Base-by-base conservation (phyloP, 176 grass and related monocot genomes). In the Bromus sterilis region DNA sequence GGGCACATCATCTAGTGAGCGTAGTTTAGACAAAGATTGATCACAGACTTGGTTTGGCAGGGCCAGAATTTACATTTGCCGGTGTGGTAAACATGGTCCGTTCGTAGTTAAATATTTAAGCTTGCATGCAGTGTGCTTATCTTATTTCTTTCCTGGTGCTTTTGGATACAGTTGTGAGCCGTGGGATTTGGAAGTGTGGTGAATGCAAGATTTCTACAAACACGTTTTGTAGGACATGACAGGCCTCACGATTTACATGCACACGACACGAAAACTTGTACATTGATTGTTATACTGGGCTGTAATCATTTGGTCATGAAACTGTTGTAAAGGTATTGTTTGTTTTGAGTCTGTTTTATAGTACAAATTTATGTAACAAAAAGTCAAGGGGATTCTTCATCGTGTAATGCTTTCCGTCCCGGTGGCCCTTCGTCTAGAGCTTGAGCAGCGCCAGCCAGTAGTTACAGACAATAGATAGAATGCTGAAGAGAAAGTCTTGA, bases 121-220 rank as follows among this genome's bases (percentile, higher is more conserved):
- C 62, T 85, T 85, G 61, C 60, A 46, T 89, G 57, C 71, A 34
- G 51, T 31, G 43, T 72, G 56, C 80, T 84, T 81, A 89, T 80
- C 53, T 30, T 62, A 63, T 85, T 71, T 11, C 0, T 87, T 88
- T 88, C 64, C 63, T 89, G 77, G 61, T 85, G 87, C 11, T 82
- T 89, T 86, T 89, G 72, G 29, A 70, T 72, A 89, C 83, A 89
- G 87, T 89, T 85, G 34, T 78, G 83, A 89, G 58, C 72, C 75
- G 39, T 89, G 83, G 87, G 83, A 89, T 89, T 89, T 73, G 78
- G 33, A 76, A 70, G 82, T 69, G 36, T 78, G 83, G 87, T 86
- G 87, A 89, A 82, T 64, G 35, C 83, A 42, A 85, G 71, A 86
- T 65, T 83, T 87, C 82, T 78, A n/a, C 87, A 42, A 79, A 66